Base-by-base conservation (phyloP, 768 basidiomycete species). In the Pisolithus albus region DNA sequence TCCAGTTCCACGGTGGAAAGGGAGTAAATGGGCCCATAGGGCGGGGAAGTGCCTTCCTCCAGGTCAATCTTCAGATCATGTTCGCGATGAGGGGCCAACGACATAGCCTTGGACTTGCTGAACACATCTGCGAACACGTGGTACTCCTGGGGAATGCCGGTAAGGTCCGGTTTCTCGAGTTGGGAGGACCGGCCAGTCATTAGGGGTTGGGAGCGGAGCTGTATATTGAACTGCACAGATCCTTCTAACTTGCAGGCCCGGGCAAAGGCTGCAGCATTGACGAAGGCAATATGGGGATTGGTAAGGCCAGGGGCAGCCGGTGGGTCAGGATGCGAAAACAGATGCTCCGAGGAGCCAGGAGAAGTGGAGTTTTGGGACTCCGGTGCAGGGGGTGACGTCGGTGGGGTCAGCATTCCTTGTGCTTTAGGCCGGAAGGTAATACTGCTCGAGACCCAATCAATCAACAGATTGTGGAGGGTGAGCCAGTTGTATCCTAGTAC, bases 1-100 rank as follows among this genome's bases (percentile, higher is more conserved):
- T 63, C 50, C 3, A 59, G 65, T 54, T 79, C 71, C 0, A 45
- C 32, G 4, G 54, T 32, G 19, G 50, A 57, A 4, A 51, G 40
- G 3, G 36, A 45, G 11, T 40, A 40, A 0, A 40, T 8, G 13
- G 16, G 16, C 8, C 39, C n/a, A 8, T 5, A n/a, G 8, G n/a
- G 39, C 18, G 4, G n/a, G 13, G 39, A 5, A 16, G 39, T 18
- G 21, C 39, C 39, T 40, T 40, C 39, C n/a, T 40, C 39, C n/a
- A 40, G 39, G 5, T 40, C n/a, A 2, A 40, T 40, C n/a, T 18
- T 16, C 1, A 40, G 39, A 21, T 40, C 8, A n/a, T 4, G 8
- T 18, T 40, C 39, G 1, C 16, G 4, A 8, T 40, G 39, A n/a
- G 39, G 39, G 16, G 8, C 39, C 1, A 40, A n/a, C 1, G 7